phyloP scores from a whole-genome alignment of 768 basidiomycete species.

The Lentinula lateritia region DNA sequence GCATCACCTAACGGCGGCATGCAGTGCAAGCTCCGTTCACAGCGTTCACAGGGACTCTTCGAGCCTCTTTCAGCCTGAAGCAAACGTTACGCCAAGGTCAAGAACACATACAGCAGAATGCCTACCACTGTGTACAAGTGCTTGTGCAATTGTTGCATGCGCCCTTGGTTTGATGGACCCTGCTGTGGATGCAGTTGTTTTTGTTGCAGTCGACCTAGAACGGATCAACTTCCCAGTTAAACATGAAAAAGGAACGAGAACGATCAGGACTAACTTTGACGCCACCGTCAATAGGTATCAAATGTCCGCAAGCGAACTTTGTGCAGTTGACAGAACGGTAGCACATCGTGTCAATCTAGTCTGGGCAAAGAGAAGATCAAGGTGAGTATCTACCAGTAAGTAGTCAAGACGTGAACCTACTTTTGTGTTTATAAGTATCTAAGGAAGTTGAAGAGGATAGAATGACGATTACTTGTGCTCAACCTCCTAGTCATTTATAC shows the following conservation, averaged over 20 bases:
- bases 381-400: neutral
- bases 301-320: constrained; percentile 4
- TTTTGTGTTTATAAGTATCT: neutral
- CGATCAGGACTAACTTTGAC: neutral
- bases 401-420: neutral
- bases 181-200: neutral
- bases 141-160: neutral
- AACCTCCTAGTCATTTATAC: neutral
- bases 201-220: constrained; percentile 3
- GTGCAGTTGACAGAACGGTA: constrained; percentile 1
- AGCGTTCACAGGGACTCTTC: neutral
- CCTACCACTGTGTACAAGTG: neutral
- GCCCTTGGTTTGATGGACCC: neutral
- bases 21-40: neutral
- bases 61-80: neutral
- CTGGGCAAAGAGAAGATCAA: neutral
- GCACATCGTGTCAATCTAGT: neutral
- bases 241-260: neutral
- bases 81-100: neutral
- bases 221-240: neutral
- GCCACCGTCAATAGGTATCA: neutral
- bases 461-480: neutral
- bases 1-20: neutral
- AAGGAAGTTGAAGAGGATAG: neutral
- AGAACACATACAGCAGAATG: neutral